Evolutionary conservation across 495 filamentous ascomycete genomes (phyloP).

Genomic region (Astrocystis sublimbata): DNA sequence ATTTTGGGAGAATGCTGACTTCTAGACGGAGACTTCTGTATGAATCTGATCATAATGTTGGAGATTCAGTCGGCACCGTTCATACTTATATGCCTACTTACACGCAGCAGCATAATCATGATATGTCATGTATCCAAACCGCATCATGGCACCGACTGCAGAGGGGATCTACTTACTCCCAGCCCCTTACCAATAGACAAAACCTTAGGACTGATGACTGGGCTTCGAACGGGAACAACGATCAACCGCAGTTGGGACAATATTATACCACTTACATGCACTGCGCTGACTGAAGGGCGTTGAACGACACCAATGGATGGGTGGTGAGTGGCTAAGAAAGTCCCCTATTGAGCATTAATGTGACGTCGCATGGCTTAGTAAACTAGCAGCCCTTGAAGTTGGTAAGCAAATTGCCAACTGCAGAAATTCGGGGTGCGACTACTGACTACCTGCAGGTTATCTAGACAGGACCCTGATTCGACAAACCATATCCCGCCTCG

Average conservation of each 20-base stretch:
- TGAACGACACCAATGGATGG: not conserved
- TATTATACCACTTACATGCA: too few species aligned
- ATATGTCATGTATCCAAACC: not conserved
- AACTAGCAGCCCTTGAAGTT: not conserved
- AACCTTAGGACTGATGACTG: not conserved
- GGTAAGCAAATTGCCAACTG: not conserved
- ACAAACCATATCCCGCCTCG: not conserved
- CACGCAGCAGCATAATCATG: not conserved
- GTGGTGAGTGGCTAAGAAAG: not conserved
- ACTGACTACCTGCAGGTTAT: not conserved
- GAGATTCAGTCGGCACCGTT: not conserved
- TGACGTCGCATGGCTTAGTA: not conserved
- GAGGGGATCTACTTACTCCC: not conserved
- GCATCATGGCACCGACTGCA: too few species aligned
- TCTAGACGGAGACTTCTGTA: not conserved
- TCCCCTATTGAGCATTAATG: not conserved
- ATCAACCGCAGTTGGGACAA: not conserved
- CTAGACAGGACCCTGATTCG: too few species aligned
- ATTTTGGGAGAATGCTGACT: not conserved
- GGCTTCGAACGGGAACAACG: not conserved
- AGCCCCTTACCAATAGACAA: not conserved
- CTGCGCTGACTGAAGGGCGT: not conserved
- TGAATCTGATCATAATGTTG: not conserved
- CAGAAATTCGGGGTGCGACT: not conserved
- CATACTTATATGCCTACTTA: conserved; percentile 4